phyloP scores from a whole-genome alignment of 1,284 basidiomycete genomes.

The Ustilago curta region DNA sequence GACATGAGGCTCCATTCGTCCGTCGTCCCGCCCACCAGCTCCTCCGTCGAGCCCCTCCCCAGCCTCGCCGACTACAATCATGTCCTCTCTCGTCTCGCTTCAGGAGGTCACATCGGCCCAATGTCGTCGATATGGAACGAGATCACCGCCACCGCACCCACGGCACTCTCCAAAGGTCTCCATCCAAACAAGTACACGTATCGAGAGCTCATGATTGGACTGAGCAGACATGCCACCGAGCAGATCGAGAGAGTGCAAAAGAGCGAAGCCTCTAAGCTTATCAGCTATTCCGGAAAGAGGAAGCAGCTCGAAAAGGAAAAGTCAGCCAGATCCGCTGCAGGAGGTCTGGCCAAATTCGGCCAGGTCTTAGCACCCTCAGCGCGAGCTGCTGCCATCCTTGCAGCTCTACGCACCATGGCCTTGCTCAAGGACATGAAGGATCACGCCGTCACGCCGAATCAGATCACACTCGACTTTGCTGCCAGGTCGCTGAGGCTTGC shows the following conservation, averaged over 20 bases:
- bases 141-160: slow-evolving; percentile 30
- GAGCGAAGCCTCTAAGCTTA: slow-evolving; percentile 33
- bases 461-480: slow-evolving; percentile 58
- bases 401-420: slow-evolving; percentile 48
- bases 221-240: slow-evolving; percentile 53
- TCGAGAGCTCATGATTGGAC: slow-evolving; percentile 57
- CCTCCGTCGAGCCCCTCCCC: slow-evolving; percentile 29
- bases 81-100: slow-evolving; percentile 50
- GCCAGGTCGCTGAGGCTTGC: slow-evolving; percentile 59
- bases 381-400: slow-evolving; percentile 46
- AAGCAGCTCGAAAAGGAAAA: slow-evolving; percentile 36
- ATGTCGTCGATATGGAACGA: slow-evolving; percentile 60
- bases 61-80: slow-evolving; percentile 56
- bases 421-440: slow-evolving; percentile 58
- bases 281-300: slow-evolving; percentile 36
- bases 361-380: slow-evolving; percentile 46
- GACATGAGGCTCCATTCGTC: slow-evolving; percentile 49
- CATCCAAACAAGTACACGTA: slow-evolving; percentile 53
- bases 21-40: slow-evolving; percentile 26
- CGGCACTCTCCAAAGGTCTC: slow-evolving; percentile 13
- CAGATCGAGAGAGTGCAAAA: slow-evolving; percentile 53
- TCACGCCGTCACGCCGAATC: slow-evolving; percentile 42
- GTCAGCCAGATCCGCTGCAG: slow-evolving; percentile 35
- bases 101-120: slow-evolving; percentile 52
- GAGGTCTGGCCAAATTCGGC: slow-evolving; percentile 32